A percentile compares a stretch with the other conserved stretches of the same genome.
phyloP scores from a whole-genome alignment of 2,329 filamentous ascomycete genomes.

The Paraconiothyrium brasiliense region DNA sequence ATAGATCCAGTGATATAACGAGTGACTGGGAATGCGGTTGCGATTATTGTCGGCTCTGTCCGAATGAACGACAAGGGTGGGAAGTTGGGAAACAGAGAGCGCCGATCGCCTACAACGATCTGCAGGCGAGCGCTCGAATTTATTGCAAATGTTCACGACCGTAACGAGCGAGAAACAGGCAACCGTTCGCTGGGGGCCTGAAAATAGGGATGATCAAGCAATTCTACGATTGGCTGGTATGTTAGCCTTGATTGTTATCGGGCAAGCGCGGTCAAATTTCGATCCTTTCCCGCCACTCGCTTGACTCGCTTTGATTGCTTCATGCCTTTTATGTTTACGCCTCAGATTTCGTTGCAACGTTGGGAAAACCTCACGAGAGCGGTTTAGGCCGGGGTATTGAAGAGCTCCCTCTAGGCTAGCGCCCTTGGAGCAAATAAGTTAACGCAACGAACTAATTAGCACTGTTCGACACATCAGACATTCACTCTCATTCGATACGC shows the following conservation, averaged over 20 bases:
- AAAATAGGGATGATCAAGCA: too few species aligned
- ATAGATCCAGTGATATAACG: not conserved
- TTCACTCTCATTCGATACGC: too few species aligned
- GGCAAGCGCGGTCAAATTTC: not conserved
- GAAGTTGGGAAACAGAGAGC: not conserved
- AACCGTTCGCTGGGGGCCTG: not conserved
- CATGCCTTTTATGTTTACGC: not conserved
- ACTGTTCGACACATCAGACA: too few species aligned
- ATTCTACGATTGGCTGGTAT: not conserved
- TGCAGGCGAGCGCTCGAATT: conserved; percentile 4
- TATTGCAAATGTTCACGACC: not conserved
- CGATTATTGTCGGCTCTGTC: not conserved
- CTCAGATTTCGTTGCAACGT: not conserved
- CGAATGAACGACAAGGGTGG: conserved; percentile 1
- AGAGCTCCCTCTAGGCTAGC: too few species aligned
- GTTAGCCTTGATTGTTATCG: not conserved
- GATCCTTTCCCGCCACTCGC: not conserved
- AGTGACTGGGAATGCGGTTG: not conserved
- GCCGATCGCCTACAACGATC: not conserved
- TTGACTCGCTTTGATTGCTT: not conserved
- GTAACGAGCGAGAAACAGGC: not conserved
- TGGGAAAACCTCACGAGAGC: not conserved
- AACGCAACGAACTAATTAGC: not conserved
- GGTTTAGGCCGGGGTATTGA: not conserved
- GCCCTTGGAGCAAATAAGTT: not conserved